Percentiles rank a stretch among this genome's conserved stretches.
Evolutionary conservation across 176 grass and related monocot genomes (phyloP).

Genomic region (Oryza coarctata): DNA sequence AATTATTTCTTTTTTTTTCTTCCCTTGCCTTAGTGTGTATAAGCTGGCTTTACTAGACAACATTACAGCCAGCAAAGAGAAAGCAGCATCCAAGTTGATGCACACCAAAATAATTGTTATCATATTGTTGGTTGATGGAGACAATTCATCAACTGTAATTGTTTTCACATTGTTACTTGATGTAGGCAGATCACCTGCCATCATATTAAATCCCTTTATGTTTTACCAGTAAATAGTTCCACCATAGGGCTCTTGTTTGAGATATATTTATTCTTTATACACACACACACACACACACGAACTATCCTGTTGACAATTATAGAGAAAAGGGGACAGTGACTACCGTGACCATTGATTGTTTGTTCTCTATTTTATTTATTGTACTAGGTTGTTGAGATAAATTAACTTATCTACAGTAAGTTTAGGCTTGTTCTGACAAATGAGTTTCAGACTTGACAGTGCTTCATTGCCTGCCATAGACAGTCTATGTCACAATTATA

Average conservation of each 20-base stretch:
- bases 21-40: conserved; percentile 35
- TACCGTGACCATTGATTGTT: conserved; percentile 1
- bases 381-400: conserved; percentile 28
- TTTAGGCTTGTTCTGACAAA: conserved; percentile 16
- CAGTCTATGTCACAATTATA: no score
- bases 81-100: conserved; percentile 26
- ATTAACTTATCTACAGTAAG: background rate
- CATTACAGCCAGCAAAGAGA: background rate
- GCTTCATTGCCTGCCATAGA: conserved; percentile 1
- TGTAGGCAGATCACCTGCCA: conserved; percentile 32
- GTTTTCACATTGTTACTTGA: conserved; percentile 30
- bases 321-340: background rate
- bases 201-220: conserved; percentile 23
- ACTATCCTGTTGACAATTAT: conserved; percentile 13
- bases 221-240: conserved; percentile 16
- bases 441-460: conserved; percentile 8
- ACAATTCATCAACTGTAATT: conserved; percentile 28
- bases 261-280: conserved; percentile 11
- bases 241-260: conserved; percentile 13
- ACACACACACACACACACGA: background rate
- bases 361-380: background rate
- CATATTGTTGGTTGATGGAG: conserved; percentile 33
- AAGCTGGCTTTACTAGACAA: conserved; percentile 40
- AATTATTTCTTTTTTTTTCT: conserved; percentile 19
- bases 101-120: conserved; percentile 35